Conservation (phyloP, 257 asterid species). For the Lycium ferocissimum region DNA sequence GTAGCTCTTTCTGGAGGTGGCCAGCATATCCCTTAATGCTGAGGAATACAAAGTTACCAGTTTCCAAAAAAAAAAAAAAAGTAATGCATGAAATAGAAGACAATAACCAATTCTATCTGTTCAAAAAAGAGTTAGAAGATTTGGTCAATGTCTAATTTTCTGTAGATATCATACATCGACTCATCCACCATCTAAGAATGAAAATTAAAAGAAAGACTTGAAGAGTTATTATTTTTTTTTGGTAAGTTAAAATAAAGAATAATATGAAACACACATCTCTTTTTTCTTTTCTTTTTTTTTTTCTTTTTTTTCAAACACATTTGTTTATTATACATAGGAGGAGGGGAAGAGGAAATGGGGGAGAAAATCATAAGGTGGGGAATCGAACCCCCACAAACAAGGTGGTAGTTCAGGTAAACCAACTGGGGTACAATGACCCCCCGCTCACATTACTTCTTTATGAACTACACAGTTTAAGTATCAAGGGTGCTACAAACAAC, state of each 20-base stretch:
- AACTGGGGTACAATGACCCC: neutral
- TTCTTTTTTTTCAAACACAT: neutral
- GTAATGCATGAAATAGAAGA: no score
- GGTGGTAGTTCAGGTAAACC: neutral
- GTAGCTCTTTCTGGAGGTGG: no score
- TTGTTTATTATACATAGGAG: no score
- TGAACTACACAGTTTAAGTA: conserved; percentile 11
- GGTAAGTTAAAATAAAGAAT: neutral
- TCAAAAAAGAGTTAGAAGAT: neutral
- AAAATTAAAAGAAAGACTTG: no score
- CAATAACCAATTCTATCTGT: neutral
- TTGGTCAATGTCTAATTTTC: neutral
- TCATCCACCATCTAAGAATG: neutral
- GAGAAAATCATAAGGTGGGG: no score
- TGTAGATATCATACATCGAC: no score
- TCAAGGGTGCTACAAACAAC: neutral
- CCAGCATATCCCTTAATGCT: no score
- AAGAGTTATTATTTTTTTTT: neutral
- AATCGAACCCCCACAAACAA: no score
- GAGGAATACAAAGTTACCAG: no score
- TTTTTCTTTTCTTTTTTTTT: no score
- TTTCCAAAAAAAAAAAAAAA: no score
- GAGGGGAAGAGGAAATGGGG: no score
- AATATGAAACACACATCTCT: neutral
- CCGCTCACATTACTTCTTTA: neutral